phyloP scores from a whole-genome alignment of 2,329 filamentous ascomycete species.

The Aspergillus transmontanensis region DNA sequence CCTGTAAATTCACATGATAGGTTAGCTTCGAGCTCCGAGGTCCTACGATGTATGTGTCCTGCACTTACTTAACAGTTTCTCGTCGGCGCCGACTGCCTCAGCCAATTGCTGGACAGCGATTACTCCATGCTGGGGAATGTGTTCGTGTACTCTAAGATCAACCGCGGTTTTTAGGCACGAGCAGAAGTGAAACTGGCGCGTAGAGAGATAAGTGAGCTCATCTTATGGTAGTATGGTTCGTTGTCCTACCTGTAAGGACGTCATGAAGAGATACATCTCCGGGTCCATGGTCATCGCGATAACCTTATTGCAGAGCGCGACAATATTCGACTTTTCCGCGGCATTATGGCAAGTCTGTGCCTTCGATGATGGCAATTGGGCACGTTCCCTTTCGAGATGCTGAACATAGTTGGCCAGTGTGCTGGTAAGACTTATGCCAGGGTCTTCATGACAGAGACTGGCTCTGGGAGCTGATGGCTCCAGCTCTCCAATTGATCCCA shows the following conservation, averaged over 20 bases:
- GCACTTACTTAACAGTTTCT: neutral
- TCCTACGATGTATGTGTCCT: neutral
- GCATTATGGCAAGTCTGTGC: neutral
- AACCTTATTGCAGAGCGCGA: neutral
- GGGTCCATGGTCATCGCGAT: neutral
- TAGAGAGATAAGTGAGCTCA: neutral
- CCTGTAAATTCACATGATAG: neutral
- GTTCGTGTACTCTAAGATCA: neutral
- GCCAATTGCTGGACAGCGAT: neutral
- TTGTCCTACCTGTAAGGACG: neutral
- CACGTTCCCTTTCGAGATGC: neutral
- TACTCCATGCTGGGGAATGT: neutral
- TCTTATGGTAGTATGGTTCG: too few species aligned
- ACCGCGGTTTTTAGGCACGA: neutral
- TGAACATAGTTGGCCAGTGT: neutral
- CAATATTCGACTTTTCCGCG: neutral
- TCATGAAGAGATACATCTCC: neutral
- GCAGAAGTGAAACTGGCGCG: neutral
- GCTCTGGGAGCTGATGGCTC: neutral
- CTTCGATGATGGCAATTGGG: neutral
- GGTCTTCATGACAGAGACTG: neutral
- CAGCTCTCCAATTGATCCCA: neutral
- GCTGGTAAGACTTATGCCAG: neutral
- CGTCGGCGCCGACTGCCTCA: neutral
- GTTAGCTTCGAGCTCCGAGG: neutral